Evolutionary conservation across 2,329 filamentous ascomycete genomes (phyloP).

Genomic region (Colletotrichum sp.): DNA sequence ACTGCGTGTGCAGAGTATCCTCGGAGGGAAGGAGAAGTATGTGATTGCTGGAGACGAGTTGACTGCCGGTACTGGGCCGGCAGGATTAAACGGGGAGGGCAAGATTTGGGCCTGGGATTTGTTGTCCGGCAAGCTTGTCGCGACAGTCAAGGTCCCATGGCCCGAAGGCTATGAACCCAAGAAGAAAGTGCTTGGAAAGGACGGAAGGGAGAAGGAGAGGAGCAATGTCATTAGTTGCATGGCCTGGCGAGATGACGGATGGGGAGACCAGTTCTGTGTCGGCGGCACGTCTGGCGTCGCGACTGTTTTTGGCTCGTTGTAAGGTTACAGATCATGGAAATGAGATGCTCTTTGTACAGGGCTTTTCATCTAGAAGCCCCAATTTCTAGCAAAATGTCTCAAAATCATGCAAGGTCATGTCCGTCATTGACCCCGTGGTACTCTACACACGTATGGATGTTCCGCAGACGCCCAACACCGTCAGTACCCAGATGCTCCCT

Average conservation of each 20-base stretch:
- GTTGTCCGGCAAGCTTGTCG: conserved; percentile 71
- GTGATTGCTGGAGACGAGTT: conserved; percentile 84
- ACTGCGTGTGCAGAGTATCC: conserved; percentile 74
- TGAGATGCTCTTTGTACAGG: neutral
- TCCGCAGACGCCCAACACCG: conserved; percentile 21
- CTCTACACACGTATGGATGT: conserved; percentile 19
- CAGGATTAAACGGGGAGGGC: conserved; percentile 51
- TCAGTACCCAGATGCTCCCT: conserved; percentile 16
- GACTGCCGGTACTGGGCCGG: conserved; percentile 28
- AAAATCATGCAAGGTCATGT: conserved; percentile 21
- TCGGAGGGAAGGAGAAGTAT: conserved; percentile 78
- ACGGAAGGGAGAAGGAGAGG: conserved; percentile 64
- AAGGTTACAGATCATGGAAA: neutral
- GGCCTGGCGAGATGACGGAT: conserved; percentile 66
- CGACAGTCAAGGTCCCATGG: conserved; percentile 66
- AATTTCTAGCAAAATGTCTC: conserved; percentile 7
- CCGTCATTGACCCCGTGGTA: conserved; percentile 17
- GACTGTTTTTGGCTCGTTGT: conserved; percentile 61
- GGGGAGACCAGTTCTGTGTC: conserved; percentile 69
- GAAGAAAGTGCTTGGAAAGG: conserved; percentile 61
- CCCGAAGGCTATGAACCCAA: conserved; percentile 50
- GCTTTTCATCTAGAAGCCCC: neutral
- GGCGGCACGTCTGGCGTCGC: conserved; percentile 69
- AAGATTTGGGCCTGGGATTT: conserved; percentile 84
- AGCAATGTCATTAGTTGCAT: conserved; percentile 67